Evolutionary conservation across 1,284 basidiomycete genomes (phyloP), one percentile per base, ranked within the genome.

Genomic region (Polyporus tsugae): DNA sequence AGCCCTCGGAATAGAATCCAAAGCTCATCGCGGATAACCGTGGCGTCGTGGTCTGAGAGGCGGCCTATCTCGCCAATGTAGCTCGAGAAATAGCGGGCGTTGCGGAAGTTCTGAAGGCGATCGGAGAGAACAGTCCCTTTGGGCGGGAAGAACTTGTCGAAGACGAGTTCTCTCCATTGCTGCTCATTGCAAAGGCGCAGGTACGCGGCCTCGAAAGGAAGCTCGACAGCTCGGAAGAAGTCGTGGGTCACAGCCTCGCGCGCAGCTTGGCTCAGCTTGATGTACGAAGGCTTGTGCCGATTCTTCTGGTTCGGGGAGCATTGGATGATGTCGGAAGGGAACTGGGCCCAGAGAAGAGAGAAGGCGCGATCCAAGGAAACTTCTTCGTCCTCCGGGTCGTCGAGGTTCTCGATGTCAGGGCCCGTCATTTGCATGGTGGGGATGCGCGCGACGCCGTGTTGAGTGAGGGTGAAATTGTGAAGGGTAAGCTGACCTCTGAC

Each of bases 121-220:
- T 49, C 11, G 9, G 3, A 3, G 25, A 22, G 19, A 4, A 2
- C 6, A n/a, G n/a, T 13, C 22, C n/a, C 46, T 25, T 49, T 49
- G 6, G 46, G 46, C 13, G 41, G 41, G 46, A 49, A 49, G 46
- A 49, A 49, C 46, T 49, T 49, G 46, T 49, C 46, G 22, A 49
- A 49, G 22, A 49, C 46, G 46, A 49, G 46, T 2, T 22, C 7
- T 49, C 9, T n/a, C 55, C 55, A 57, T 19, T 57, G 29, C 17
- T 2, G 13, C 55, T 35, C 29, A 0, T 11, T 35, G 29, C n/a
- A 29, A 11, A 57, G 1, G 2, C 33, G 55, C 11, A 35, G 22
- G 55, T 57, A 29, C 5, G 35, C 35, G 33, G 55, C 25, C 1
- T 33, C 25, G 25, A 57, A 57, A 9, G 55, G 55, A 36, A 57